These are phyloP conservation scores for Candida multigemmis DNA, from an alignment of 805 yeast genomes.

Conservation along the genomic window DNA sequence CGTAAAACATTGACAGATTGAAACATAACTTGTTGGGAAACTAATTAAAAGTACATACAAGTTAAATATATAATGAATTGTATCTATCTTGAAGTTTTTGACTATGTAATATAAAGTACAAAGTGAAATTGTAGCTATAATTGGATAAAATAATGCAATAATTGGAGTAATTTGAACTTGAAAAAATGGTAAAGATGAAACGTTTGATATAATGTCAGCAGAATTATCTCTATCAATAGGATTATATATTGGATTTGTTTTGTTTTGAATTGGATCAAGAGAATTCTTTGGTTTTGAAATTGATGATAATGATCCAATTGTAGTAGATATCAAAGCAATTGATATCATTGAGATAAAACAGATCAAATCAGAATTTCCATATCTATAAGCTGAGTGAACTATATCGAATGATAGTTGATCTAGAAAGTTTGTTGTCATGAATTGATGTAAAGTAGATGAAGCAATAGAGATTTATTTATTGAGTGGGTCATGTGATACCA, in stretches of 20 bases:
- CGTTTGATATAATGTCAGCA: too few species aligned
- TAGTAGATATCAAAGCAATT: conserved; percentile 13
- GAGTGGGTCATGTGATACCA: too few species aligned
- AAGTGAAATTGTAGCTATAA: conserved; percentile 32
- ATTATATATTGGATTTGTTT: conserved; percentile 9
- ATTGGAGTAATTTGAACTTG: too few species aligned
- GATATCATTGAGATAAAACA: conserved; percentile 7
- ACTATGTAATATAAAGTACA: conserved; percentile 27
- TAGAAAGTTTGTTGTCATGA: too few species aligned
- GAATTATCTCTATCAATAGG: conserved; percentile 15
- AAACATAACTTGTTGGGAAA: conserved; percentile 19
- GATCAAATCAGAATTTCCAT: not conserved
- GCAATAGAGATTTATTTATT: too few species aligned
- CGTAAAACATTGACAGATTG: too few species aligned
- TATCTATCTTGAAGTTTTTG: conserved; percentile 18
- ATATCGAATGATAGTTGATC: too few species aligned
- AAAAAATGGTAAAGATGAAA: too few species aligned
- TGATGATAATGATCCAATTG: conserved; percentile 11
- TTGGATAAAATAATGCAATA: too few species aligned
- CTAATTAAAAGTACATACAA: conserved; percentile 25
- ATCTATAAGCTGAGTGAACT: too few species aligned
- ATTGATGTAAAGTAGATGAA: too few species aligned
- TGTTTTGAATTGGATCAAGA: conserved; percentile 10
- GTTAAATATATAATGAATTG: conserved; percentile 21
- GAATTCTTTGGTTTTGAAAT: conserved; percentile 15